Evolutionary conservation across 768 basidiomycete genomes (phyloP).

Genomic region (Pilatotrama ljubarskyi): DNA sequence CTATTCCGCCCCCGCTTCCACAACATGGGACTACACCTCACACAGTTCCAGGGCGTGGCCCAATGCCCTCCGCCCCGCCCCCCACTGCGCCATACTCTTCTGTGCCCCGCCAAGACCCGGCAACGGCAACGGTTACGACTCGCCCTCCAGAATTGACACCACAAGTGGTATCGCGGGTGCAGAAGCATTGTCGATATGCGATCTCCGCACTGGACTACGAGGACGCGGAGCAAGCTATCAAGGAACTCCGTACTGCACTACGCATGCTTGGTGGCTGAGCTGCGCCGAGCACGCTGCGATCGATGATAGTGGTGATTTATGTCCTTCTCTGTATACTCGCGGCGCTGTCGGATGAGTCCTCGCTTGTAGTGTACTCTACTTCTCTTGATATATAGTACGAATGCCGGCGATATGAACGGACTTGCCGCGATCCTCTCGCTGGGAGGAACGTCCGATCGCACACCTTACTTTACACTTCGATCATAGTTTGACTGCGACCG

Average conservation of each 20-base stretch:
- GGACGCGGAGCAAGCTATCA: conserved; percentile 82
- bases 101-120: conserved; percentile 2
- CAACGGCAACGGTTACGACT: conserved; percentile 23
- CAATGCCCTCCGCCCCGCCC: conserved; percentile 16
- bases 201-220: conserved; percentile 97
- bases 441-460: not conserved
- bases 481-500: not conserved
- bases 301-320: not conserved
- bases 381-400: conserved; percentile 4
- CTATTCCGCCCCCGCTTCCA: conserved; percentile 16
- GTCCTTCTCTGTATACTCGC: too few species aligned
- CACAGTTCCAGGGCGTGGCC: conserved; percentile 10
- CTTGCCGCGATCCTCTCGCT: not conserved
- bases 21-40: conserved; percentile 10
- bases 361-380: not conserved
- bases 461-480: not conserved
- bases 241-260: conserved; percentile 79
- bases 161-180: conserved; percentile 65
- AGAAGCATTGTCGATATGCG: conserved; percentile 92
- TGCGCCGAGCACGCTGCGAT: not conserved
- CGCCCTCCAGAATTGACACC: conserved; percentile 56
- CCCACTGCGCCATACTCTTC: conserved; percentile 12
- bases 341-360: not conserved
- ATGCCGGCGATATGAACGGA: not conserved
- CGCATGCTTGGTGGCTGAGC: conserved; percentile 54